Base-by-base conservation (phyloP, 495 filamentous ascomycete species). In the Aspergillus cavernicola region DNA sequence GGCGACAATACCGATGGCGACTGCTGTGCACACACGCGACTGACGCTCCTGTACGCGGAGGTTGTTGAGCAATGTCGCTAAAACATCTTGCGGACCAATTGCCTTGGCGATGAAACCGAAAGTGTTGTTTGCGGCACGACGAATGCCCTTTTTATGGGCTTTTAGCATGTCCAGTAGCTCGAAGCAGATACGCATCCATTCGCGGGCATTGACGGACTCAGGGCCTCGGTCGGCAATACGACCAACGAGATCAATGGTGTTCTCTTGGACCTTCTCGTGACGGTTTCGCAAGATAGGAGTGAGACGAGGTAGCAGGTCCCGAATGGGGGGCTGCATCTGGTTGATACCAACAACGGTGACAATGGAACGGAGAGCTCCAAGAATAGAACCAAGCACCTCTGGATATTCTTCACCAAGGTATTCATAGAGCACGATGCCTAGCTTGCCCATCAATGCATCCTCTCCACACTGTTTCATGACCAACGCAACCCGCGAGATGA, bases 181-280 rank as follows among this genome's bases (percentile, higher is more conserved):
- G 68, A 97, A 99, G 74, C 95, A 97, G 67, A 99, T 99, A 61
- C 95, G 83, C 95, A 99, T 97, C 95, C 95, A 97, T 69, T 99
- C 95, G 64, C 93, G 84, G 13, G 95, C 92, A 63, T 95, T 95
- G 62, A 99, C 95, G 46, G 84, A 89, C 65, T 97, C 92, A 8
- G 95, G 90, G 11, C 93, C 95, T 59, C 95, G 88, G 67, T 99
- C 95, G 35, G 95, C 95, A 60, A 97, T 97, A 78, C 95, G 93
- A 57, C 95, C 95, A 38, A 99, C 93, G 4, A 99, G 79, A 66
- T 99, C 95, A 62, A 99, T 97, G n/a, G 93, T 96, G 70, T 99
- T 99, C 60, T 99, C 95, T 68, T 99, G 95, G 35, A 99, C 95
- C 71, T 99, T 99, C 68, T 99, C 95, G 77, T 99, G 95, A 41